Conservation (phyloP, 345 rosid species). For the Microthlaspi erraticum region DNA sequence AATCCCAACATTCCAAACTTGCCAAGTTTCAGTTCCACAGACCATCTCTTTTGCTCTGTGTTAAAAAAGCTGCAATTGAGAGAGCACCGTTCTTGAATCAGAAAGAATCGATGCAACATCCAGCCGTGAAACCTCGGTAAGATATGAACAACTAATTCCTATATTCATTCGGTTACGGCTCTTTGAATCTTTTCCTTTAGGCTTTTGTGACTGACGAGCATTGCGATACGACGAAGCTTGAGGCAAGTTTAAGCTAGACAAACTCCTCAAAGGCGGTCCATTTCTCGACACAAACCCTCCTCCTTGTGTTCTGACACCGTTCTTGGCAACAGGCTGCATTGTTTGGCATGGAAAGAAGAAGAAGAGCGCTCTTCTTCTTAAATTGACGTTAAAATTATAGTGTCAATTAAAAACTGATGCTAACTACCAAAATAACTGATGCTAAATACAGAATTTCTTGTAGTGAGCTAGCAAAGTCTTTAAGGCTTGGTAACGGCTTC, state of each 20-base stretch:
- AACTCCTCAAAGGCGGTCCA: conserved; percentile 72
- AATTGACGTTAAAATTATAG: too few relatives aligned
- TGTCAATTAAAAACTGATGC: too few relatives aligned
- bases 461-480: conserved; percentile 95
- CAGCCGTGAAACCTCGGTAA: conserved; percentile 16
- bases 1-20: too few relatives aligned
- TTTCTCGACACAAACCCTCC: conserved; percentile 73
- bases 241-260: conserved; percentile 59
- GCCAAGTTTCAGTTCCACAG: conserved; percentile 23
- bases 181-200: conserved; percentile 65
- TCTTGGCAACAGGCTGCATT: conserved; percentile 57
- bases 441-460: too few relatives aligned
- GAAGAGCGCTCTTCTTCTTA: too few relatives aligned
- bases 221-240: conserved; percentile 66
- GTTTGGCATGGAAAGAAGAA: conserved; percentile 69
- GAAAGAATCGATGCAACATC: conserved; percentile 27
- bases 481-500: conserved; percentile 76
- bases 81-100: conserved; percentile 6
- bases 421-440: too few relatives aligned
- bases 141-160: conserved; percentile 26
- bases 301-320: conserved; percentile 58
- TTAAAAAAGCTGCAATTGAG: conserved; percentile 9
- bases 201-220: conserved; percentile 66
- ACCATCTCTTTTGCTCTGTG: conserved; percentile 27
- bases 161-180: conserved; percentile 35